Evolutionary conservation across 176 grass and related monocot genomes (phyloP).

Genomic region (Phoenix dactylifera): DNA sequence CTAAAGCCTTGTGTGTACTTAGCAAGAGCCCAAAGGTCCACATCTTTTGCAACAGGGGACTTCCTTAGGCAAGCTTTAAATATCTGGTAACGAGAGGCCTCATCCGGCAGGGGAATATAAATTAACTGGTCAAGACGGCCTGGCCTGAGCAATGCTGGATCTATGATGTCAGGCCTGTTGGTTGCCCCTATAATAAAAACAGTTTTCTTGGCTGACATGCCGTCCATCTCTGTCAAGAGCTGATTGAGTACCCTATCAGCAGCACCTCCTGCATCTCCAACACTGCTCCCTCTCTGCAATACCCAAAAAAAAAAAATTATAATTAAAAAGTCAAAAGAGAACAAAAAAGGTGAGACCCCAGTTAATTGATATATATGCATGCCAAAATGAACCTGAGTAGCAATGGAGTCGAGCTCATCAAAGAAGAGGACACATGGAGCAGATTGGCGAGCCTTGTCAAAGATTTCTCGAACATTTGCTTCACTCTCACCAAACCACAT

Average conservation of each 20-base stretch:
- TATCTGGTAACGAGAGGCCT: conserved; percentile 34
- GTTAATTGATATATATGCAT: background rate
- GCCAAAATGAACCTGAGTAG: conserved; percentile 22
- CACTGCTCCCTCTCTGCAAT: conserved; percentile 29
- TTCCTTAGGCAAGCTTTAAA: conserved; percentile 49
- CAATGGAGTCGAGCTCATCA: conserved; percentile 63
- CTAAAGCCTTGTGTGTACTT: conserved; percentile 47
- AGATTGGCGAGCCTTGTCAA: conserved; percentile 49
- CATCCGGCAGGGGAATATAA: conserved; percentile 58
- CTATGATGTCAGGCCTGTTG: conserved; percentile 53
- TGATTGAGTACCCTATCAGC: conserved; percentile 56
- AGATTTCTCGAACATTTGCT: conserved; percentile 50
- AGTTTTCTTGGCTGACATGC: conserved; percentile 58
- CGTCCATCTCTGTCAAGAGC: conserved; percentile 62
- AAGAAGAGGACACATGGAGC: conserved; percentile 60
- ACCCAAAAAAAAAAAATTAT: background rate
- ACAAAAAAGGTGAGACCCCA: background rate
- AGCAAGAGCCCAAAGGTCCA: conserved; percentile 35
- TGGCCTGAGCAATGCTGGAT: conserved; percentile 42
- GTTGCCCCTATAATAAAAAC: conserved; percentile 64
- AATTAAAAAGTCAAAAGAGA: conserved; percentile 2
- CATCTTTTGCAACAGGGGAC: conserved; percentile 34
- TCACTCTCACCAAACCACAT: conserved; percentile 78
- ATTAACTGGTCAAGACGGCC: conserved; percentile 60
- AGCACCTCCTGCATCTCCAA: conserved; percentile 42